phyloP scores from a whole-genome alignment of 768 basidiomycete genomes.

The Mycena belliarum region DNA sequence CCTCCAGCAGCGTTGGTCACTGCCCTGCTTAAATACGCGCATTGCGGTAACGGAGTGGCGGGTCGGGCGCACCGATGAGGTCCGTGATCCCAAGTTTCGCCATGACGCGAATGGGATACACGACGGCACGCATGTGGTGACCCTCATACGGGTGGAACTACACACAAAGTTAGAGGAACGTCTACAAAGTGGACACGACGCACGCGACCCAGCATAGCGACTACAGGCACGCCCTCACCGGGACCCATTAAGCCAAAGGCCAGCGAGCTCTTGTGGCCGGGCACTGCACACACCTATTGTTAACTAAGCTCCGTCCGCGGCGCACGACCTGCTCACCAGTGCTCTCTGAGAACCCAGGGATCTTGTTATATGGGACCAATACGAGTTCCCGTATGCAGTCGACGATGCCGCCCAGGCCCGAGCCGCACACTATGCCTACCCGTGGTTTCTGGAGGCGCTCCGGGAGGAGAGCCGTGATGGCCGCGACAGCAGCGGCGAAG shows the following conservation, averaged over 20 bases:
- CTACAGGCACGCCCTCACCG: constrained; percentile 70
- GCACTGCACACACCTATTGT: constrained; percentile 44
- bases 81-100: constrained; percentile 73
- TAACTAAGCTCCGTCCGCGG: not conserved
- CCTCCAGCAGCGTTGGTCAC: constrained; percentile 91
- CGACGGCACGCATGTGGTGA: constrained; percentile 63
- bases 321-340: constrained; percentile 58
- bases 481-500: constrained; percentile 26
- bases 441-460: constrained; percentile 51
- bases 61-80: constrained; percentile 61
- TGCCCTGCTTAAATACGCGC: constrained; percentile 28
- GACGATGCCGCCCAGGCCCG: constrained; percentile 77
- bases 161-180: constrained; percentile 1
- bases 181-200: constrained; percentile 39
- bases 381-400: constrained; percentile 56
- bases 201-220: constrained; percentile 84
- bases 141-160: constrained; percentile 91
- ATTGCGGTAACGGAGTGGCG: not conserved
- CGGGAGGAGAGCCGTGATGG: constrained; percentile 36
- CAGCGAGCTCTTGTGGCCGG: constrained; percentile 78
- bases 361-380: constrained; percentile 61
- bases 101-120: constrained; percentile 81
- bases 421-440: constrained; percentile 86
- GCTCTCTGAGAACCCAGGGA: constrained; percentile 76
- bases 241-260: constrained; percentile 79